Conservation (phyloP, 1,284 basidiomycete species). For the Tremellales sp. region DNA sequence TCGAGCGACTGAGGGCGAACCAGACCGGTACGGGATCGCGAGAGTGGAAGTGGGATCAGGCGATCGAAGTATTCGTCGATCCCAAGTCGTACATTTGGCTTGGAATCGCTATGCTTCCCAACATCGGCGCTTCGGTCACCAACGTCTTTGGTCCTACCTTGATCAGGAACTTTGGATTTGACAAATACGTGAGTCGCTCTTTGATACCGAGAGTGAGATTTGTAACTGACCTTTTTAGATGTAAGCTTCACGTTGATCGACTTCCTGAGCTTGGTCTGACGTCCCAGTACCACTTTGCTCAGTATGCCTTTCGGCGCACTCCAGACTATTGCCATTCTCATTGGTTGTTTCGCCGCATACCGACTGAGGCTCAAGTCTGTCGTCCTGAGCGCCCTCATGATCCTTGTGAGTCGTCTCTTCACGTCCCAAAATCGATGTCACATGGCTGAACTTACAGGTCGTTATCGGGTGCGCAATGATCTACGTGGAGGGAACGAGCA, state of each 20-base stretch:
- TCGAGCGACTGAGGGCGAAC: conserved; percentile 39
- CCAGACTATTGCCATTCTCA: conserved; percentile 38
- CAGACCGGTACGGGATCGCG: conserved; percentile 25
- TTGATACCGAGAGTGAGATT: not conserved
- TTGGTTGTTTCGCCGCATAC: conserved; percentile 34
- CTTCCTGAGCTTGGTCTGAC: conserved; percentile 3
- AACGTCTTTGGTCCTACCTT: conserved; percentile 39
- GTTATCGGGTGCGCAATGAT: conserved; percentile 28
- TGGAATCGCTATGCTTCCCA: conserved; percentile 37
- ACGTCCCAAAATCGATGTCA: not conserved
- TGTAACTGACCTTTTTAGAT: not conserved
- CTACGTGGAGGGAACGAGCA: conserved; percentile 14
- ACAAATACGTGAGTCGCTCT: conserved; percentile 13
- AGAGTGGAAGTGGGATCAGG: conserved; percentile 34
- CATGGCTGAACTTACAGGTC: not conserved
- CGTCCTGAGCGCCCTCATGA: conserved; percentile 30
- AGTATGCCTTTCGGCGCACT: conserved; percentile 49
- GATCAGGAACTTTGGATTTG: conserved; percentile 37
- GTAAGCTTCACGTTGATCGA: no score
- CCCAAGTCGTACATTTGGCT: conserved; percentile 46
- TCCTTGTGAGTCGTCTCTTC: conserved; percentile 30
- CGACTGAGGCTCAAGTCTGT: conserved; percentile 37
- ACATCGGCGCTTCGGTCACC: conserved; percentile 41
- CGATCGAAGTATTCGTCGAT: conserved; percentile 36
- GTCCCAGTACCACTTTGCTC: conserved; percentile 37